These are phyloP conservation scores for Lachancea thermotolerans DNA, from an alignment of 805 yeast species.

Conservation along the genomic window DNA sequence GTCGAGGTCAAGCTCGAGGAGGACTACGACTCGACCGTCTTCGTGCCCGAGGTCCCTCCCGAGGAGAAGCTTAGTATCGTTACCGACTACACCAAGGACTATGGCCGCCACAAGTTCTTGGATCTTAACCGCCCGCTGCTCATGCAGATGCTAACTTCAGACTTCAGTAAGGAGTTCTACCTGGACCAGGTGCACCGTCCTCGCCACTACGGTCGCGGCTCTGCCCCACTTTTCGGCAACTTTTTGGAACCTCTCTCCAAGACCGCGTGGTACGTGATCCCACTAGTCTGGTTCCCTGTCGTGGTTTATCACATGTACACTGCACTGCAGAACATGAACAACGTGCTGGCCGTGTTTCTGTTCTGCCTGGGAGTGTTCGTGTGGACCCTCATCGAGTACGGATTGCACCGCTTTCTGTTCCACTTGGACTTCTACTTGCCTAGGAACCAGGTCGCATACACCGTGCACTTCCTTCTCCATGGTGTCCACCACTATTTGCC, in stretches of 20 bases:
- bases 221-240: slow-evolving; percentile 93
- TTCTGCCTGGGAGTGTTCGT: slow-evolving; percentile 79
- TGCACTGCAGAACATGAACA: slow-evolving; percentile 47
- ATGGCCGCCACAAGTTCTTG: slow-evolving; percentile 70
- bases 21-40: slow-evolving; percentile 44
- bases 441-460: slow-evolving; percentile 62
- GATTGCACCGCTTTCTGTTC: slow-evolving; percentile 84
- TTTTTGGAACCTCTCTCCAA: slow-evolving; percentile 84
- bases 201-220: slow-evolving; percentile 94
- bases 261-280: slow-evolving; percentile 95
- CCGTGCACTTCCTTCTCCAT: slow-evolving; percentile 84
- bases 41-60: slow-evolving; percentile 58
- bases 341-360: slow-evolving; percentile 43
- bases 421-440: slow-evolving; percentile 88
- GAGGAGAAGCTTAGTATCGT: slow-evolving; percentile 66
- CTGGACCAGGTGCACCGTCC: slow-evolving; percentile 97
- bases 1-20: slow-evolving; percentile 50
- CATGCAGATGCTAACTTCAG: slow-evolving; percentile 67
- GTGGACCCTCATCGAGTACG: slow-evolving; percentile 91
- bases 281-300: slow-evolving; percentile 79
- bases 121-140: slow-evolving; percentile 80
- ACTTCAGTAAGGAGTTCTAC: slow-evolving; percentile 81
- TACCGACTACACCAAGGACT: slow-evolving; percentile 73
- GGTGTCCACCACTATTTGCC: slow-evolving; percentile 98
- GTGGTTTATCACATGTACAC: slow-evolving; percentile 55